Conservation (phyloP, 352 stramenopile genomes). For the Pythium dissotocum region DNA sequence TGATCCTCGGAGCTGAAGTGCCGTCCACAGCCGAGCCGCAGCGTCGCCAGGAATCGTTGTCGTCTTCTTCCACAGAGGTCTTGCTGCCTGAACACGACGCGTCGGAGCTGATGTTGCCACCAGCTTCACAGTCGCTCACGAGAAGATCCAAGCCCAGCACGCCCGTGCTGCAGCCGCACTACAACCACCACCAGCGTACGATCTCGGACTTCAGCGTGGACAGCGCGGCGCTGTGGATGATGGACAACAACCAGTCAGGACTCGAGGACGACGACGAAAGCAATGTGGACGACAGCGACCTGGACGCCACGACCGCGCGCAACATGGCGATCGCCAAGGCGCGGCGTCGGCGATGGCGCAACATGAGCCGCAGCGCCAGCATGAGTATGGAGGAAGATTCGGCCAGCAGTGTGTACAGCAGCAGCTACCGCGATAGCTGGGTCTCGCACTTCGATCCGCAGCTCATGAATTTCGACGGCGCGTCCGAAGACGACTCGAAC, state of each 20-base stretch:
- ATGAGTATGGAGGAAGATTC: conserved; percentile 26
- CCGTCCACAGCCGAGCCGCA: background rate
- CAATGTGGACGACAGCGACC: conserved; percentile 19
- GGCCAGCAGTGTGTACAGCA: conserved; percentile 28
- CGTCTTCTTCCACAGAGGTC: background rate
- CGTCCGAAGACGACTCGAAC: conserved; percentile 11
- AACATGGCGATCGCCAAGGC: conserved; percentile 1
- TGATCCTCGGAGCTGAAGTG: conserved; percentile 37
- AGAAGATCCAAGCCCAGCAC: conserved; percentile 4
- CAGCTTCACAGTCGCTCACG: background rate
- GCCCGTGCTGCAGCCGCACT: background rate
- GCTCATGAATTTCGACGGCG: conserved; percentile 16
- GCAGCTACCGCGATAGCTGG: conserved; percentile 26
- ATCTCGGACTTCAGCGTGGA: conserved; percentile 21
- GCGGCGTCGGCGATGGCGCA: conserved; percentile 17
- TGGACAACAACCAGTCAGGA: conserved; percentile 25
- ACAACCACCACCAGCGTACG: conserved; percentile 10
- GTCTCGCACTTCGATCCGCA: conserved; percentile 19
- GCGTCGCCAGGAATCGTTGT: conserved; percentile 11
- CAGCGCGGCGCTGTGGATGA: conserved; percentile 21
- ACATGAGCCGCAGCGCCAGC: conserved; percentile 24
- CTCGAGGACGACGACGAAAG: conserved; percentile 27
- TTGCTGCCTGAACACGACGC: background rate
- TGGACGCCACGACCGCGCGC: conserved; percentile 6
- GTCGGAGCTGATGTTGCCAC: background rate